These are phyloP conservation scores for Yamadazyma oceani DNA, from an alignment of 1,139 yeast species.

Conservation along the genomic window DNA sequence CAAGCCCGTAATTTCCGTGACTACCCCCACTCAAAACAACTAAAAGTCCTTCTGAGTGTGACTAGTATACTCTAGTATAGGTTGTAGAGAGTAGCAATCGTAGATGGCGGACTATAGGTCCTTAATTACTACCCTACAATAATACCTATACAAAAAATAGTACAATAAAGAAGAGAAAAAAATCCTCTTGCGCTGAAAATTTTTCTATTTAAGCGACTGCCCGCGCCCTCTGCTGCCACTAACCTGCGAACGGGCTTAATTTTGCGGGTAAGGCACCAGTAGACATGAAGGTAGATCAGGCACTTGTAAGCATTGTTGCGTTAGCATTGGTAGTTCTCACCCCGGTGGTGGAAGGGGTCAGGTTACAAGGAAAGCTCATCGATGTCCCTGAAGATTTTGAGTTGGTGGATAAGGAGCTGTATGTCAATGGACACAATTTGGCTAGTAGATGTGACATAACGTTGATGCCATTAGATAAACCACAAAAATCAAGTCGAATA, in stretches of 20 bases:
- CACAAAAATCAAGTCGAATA: slow-evolving; percentile 9
- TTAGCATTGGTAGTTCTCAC: slow-evolving; percentile 1
- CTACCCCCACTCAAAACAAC: slow-evolving; percentile 27
- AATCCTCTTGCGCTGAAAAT: slow-evolving; percentile 4
- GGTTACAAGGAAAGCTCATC: slow-evolving; percentile 15
- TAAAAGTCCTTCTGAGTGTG: slow-evolving; percentile 4
- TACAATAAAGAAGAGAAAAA: slow-evolving; percentile 37
- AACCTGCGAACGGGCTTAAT: too few relatives aligned
- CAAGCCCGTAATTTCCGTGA: slow-evolving; percentile 47
- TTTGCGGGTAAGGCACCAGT: too few relatives aligned
- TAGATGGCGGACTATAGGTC: slow-evolving; percentile 23
- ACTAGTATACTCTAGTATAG: slow-evolving; percentile 49
- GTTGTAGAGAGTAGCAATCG: slow-evolving; percentile 55
- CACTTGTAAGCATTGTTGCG: too few relatives aligned
- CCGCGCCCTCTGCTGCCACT: too few relatives aligned
- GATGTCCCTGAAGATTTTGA: slow-evolving; percentile 19
- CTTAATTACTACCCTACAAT: slow-evolving; percentile 50
- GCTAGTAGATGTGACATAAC: slow-evolving; percentile 35
- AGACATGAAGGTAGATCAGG: too few relatives aligned
- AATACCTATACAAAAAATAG: slow-evolving; percentile 45
- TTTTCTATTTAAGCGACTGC: slow-evolving; percentile 10
- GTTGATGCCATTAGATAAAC: slow-evolving; percentile 13
- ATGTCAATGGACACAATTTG: slow-evolving; percentile 38
- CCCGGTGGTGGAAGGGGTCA: slow-evolving; percentile 12
- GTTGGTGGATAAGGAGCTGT: slow-evolving; percentile 15